A percentile compares a stretch with the other conserved stretches of the same genome.
Conservation (phyloP, 2,329 filamentous ascomycete species). For the Davidsoniella eucalypti region DNA sequence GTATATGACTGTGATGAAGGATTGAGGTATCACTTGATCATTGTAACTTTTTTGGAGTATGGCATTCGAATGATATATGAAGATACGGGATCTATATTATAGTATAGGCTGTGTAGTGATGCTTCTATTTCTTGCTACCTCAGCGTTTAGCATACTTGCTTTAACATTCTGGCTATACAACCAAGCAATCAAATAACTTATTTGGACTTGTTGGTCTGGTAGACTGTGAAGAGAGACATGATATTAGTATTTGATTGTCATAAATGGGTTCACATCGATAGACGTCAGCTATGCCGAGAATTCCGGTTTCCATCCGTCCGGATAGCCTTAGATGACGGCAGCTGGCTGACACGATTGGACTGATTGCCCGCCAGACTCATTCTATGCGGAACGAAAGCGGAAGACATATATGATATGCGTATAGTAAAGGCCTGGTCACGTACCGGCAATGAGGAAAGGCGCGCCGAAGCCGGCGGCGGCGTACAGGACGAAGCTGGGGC, state of each 20-base stretch:
- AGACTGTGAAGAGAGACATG: slow-evolving; percentile 23
- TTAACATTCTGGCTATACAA: not conserved
- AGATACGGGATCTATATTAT: not conserved
- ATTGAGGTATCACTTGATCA: too few relatives aligned
- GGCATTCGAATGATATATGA: not conserved
- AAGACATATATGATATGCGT: too few relatives aligned
- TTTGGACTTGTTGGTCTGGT: slow-evolving; percentile 32
- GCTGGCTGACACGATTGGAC: too few relatives aligned
- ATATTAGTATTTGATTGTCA: not conserved
- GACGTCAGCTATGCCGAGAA: not conserved
- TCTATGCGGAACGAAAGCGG: too few relatives aligned
- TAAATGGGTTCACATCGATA: not conserved
- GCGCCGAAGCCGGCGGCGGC: slow-evolving; percentile 36
- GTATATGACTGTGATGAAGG: too few relatives aligned
- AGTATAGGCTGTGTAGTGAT: slow-evolving; percentile 1
- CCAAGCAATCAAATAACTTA: not conserved
- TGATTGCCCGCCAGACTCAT: too few relatives aligned
- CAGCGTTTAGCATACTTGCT: not conserved
- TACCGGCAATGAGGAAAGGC: slow-evolving; percentile 48
- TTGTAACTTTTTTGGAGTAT: not conserved
- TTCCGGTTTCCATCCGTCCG: not conserved
- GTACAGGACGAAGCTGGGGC: slow-evolving; percentile 66
- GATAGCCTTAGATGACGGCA: too few relatives aligned
- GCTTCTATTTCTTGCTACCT: slow-evolving; percentile 1
- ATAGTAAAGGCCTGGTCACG: slow-evolving; percentile 19